Evolutionary conservation across 2,329 filamentous ascomycete genomes (phyloP), one percentile per base, ranked within the genome.

Genomic region (Xylariaceae sp.): DNA sequence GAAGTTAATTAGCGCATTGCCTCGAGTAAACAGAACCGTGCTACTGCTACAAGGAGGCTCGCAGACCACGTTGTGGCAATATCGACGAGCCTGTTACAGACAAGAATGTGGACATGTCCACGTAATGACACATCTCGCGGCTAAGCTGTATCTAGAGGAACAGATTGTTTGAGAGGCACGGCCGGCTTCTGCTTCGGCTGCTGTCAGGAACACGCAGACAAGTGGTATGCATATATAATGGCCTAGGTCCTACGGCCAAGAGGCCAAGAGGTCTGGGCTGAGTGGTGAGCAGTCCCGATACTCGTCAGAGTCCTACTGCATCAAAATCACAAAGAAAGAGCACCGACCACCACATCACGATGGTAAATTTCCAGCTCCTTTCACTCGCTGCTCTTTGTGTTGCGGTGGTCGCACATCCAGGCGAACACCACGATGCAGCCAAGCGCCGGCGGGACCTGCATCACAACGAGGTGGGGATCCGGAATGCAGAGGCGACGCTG

Each of bases 361-460:
- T 57, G 55, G 50, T 57, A 36, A 51, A 24, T 27, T 47, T 55
- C n/a, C 46, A 42, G 16, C 2, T 43, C 9, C 27, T 54, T 8
- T 48, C 37, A 18, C 35, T 62, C 37, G 50, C 43, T 3, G 53
- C 42, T 21, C 44, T 61, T 16, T 49, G 50, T 21, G 39, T 47
- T 9, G 30, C 36, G 10, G 50, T 26, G 11, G 57, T 73, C 30
- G 70, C 73, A 20, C 73, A 75, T 43, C 73, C 73, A 2, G 72
- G 72, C 21, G 65, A 73, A 43, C 67, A 73, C 46, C 58, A 70
- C 43, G 59, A 64, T 33, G 61, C 62, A 21, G 56, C 44, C 23
- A 61, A 61, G 58, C 59, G 56, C n/a, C 51, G 46, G 33, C 53
- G 59, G 32, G 70, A 73, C 42, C 58, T 71, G 24, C 58, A 62